Conservation (phyloP, 1,284 basidiomycete species). For the Sparassis latifolia region DNA sequence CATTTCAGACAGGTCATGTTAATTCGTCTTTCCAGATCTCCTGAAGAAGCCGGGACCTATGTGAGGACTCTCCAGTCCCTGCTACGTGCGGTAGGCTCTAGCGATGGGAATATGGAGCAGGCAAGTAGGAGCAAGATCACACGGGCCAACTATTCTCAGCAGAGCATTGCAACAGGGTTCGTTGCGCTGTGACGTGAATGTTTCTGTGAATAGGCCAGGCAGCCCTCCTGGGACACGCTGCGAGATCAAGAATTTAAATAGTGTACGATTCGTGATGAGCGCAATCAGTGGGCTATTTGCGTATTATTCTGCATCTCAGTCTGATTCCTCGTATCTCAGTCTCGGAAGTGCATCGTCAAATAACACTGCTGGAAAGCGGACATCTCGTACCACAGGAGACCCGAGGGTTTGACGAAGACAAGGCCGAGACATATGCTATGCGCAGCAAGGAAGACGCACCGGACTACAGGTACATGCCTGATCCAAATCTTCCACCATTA, state of each 20-base stretch:
- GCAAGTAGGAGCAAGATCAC: conserved; percentile 30
- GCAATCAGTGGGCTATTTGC: conserved; percentile 67
- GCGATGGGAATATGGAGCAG: conserved; percentile 97
- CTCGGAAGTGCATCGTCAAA: conserved; percentile 71
- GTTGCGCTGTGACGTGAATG: conserved; percentile 92
- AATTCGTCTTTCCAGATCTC: conserved; percentile 43
- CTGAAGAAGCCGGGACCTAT: conserved; percentile 90
- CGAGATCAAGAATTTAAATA: conserved; percentile 98
- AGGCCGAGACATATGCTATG: conserved; percentile 75
- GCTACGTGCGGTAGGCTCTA: conserved; percentile 79
- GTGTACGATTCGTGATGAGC: conserved; percentile 78
- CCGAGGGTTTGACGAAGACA: conserved; percentile 83
- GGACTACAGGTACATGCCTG: conserved; percentile 98
- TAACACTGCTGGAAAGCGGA: conserved; percentile 46
- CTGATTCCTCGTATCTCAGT: conserved; percentile 26
- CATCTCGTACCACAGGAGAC: conserved; percentile 75
- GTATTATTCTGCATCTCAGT: neutral
- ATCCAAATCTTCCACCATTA: conserved; percentile 84
- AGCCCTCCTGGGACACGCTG: conserved; percentile 78
- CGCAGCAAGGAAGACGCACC: conserved; percentile 91
- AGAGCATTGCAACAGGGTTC: conserved; percentile 61
- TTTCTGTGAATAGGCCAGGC: conserved; percentile 74
- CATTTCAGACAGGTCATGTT: no score
- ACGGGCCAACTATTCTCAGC: no score
- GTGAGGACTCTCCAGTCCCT: conserved; percentile 81